Percentiles rank a stretch among this genome's conserved stretches.
Evolutionary conservation across 2,329 filamentous ascomycete genomes (phyloP).

Genomic region (Fusarium luffae): DNA sequence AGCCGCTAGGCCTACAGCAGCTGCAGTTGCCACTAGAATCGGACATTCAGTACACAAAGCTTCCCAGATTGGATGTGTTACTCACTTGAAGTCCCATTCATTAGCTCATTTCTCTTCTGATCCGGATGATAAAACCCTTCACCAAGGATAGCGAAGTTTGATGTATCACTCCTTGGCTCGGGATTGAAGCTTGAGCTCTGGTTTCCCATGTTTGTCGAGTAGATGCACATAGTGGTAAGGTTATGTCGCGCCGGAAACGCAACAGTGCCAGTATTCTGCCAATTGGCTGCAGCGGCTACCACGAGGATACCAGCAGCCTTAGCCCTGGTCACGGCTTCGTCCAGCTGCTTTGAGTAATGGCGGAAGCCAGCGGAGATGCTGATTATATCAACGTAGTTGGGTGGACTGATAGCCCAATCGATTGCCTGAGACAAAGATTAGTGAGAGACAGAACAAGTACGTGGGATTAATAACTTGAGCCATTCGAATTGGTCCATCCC

Average conservation of each 20-base stretch:
- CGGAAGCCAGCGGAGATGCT: neutral
- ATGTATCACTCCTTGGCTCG: fast-evolving
- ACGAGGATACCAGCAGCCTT: fast-evolving
- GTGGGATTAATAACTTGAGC: fast-evolving
- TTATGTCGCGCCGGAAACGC: neutral
- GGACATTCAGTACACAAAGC: neutral
- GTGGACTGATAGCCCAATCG: neutral
- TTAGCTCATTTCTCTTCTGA: neutral
- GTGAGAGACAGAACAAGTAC: too few species aligned
- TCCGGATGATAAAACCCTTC: neutral
- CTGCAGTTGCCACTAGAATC: neutral
- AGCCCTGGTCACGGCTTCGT: fast-evolving
- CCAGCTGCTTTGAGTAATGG: neutral
- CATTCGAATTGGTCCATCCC: fast-evolving
- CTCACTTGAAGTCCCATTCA: neutral
- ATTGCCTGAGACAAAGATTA: neutral
- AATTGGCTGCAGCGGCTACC: fast-evolving
- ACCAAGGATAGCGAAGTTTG: fast-evolving
- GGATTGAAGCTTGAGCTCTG: neutral
- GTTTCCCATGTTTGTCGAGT: neutral
- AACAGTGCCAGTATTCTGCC: neutral
- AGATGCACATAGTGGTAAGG: neutral
- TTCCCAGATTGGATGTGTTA: neutral
- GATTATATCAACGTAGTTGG: fast-evolving
- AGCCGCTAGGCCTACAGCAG: fast-evolving